A percentile compares a stretch with the other conserved stretches of the same genome.
These are phyloP conservation scores for Penicillium fuscoglaucum DNA, from an alignment of 2,329 filamentous ascomycete genomes.

Conservation along the genomic window DNA sequence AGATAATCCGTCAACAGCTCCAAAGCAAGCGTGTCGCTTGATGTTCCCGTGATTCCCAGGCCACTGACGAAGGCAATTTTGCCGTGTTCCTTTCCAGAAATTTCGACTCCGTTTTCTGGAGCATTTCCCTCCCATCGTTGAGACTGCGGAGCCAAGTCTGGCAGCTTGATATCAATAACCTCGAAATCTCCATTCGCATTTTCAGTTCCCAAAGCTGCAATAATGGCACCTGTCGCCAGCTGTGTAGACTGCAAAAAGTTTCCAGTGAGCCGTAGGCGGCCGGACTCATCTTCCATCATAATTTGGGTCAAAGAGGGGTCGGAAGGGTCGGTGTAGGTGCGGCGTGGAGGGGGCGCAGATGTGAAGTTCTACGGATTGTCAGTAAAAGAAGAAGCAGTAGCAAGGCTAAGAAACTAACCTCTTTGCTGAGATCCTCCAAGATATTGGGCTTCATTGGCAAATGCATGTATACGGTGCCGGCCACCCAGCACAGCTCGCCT, in stretches of 20 bases:
- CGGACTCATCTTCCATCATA: constrained; percentile 95
- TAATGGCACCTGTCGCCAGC: constrained; percentile 88
- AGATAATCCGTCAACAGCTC: constrained; percentile 83
- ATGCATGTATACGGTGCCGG: constrained; percentile 94
- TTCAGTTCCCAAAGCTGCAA: constrained; percentile 93
- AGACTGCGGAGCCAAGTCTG: constrained; percentile 80
- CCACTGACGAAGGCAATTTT: constrained; percentile 91
- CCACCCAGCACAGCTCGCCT: constrained; percentile 92
- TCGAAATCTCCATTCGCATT: constrained; percentile 91
- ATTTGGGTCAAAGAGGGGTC: constrained; percentile 56
- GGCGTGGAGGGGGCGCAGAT: constrained; percentile 71
- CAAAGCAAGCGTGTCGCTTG: constrained; percentile 72
- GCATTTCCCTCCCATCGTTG: constrained; percentile 65
- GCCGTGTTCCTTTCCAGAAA: constrained; percentile 40
- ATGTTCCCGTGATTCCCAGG: constrained; percentile 74
- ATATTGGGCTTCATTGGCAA: constrained; percentile 96
- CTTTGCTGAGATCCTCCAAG: constrained; percentile 89
- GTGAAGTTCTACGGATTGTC: constrained; percentile 71
- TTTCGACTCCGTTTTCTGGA: constrained; percentile 45
- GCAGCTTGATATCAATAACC: constrained; percentile 83
- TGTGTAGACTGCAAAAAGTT: constrained; percentile 65
- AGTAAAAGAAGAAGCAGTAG: constrained; percentile 7
- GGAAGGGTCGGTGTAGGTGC: constrained; percentile 68
- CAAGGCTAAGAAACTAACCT: constrained; percentile 55
- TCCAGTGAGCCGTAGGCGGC: constrained; percentile 77